Evolutionary conservation across 2,329 filamentous ascomycete species (phyloP), one percentile per base, ranked within the genome.

Genomic region (Fusarium sp.): DNA sequence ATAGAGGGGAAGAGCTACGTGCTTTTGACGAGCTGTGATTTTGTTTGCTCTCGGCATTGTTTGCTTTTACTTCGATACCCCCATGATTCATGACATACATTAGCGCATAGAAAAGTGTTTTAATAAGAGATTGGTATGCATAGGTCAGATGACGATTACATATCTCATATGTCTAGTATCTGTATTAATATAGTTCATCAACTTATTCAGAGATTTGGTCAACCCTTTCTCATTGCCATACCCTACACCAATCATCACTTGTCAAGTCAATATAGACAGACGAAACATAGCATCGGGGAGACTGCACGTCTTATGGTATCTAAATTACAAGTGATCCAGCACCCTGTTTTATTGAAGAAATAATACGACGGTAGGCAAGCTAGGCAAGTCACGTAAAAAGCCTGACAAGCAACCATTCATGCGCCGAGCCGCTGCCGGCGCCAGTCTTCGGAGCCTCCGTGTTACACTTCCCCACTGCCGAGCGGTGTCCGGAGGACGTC

Each of bases 1-100:
- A 73, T 28, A 72, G 73, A 34, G 77, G 76, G 17, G 82, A 82
- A 56, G 72, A 76, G 58, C 70, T 84, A 40, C 77, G 79, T 53
- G 76, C 75, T 19, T 82, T 85, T 72, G 82, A 85, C 56, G 83
- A 85, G 75, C 71, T 85, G 50, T 85, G 73, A 72, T 42, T 39
- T 39, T 38, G 38, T 28, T 44, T 26, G 45, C 45, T 40, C 43
- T 45, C 39, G 55, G 20, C 38, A 52, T 47, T 28, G 32, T 32
- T 49, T 56, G 36, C 49, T 50, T 60, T 58, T 23, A 21, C 36
- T 45, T 46, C 34, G 46, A 61, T 60, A 56, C 47, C 55, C 28
- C 51, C 52, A 59, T 39, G 28, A 61, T 55, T 52, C 48, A 70
- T 66, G 65, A 71, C 67, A 69, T 51, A 58, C 47, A 65, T 43